Conservation (phyloP, 805 yeast species). For the Metschnikowia gruessii region DNA sequence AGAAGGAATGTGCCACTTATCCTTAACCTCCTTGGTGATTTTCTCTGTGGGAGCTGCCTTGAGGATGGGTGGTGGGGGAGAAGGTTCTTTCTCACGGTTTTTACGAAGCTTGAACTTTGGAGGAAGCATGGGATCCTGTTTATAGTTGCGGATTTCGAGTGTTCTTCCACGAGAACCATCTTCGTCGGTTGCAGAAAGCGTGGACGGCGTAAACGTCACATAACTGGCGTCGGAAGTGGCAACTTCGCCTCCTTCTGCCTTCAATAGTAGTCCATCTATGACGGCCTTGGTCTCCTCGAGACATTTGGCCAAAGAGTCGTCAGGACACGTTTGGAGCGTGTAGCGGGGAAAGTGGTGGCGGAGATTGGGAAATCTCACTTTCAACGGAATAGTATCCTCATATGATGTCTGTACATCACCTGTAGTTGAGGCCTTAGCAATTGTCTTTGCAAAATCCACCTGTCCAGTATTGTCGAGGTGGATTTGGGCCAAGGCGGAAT, state of each 20-base stretch:
- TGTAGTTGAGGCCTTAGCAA: constrained; percentile 18
- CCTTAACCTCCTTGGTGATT: constrained; percentile 68
- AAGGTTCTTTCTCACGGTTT: constrained; percentile 60
- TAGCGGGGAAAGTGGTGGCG: constrained; percentile 40
- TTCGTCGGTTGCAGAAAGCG: constrained; percentile 4
- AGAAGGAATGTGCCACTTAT: constrained; percentile 84
- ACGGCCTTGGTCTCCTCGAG: constrained; percentile 56
- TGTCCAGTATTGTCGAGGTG: constrained; percentile 29
- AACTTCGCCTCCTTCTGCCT: constrained; percentile 35
- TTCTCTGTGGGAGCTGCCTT: constrained; percentile 48
- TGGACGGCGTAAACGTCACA: constrained; percentile 18
- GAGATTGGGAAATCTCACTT: constrained; percentile 38
- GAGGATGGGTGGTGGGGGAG: constrained; percentile 65
- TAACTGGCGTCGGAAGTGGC: constrained; percentile 27
- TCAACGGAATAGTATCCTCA: constrained; percentile 59
- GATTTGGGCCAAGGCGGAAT: constrained; percentile 19
- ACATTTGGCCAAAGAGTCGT: constrained; percentile 45
- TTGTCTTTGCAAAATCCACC: constrained; percentile 27
- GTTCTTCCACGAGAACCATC: constrained; percentile 33
- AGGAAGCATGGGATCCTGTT: constrained; percentile 85
- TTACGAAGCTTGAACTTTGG: constrained; percentile 70
- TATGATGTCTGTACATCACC: constrained; percentile 43
- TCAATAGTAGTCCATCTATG: constrained; percentile 49
- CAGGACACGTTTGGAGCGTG: constrained; percentile 39
- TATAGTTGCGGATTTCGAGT: constrained; percentile 63